phyloP scores from a whole-genome alignment of 768 basidiomycete genomes.

The Macrolepiota fuliginosa region DNA sequence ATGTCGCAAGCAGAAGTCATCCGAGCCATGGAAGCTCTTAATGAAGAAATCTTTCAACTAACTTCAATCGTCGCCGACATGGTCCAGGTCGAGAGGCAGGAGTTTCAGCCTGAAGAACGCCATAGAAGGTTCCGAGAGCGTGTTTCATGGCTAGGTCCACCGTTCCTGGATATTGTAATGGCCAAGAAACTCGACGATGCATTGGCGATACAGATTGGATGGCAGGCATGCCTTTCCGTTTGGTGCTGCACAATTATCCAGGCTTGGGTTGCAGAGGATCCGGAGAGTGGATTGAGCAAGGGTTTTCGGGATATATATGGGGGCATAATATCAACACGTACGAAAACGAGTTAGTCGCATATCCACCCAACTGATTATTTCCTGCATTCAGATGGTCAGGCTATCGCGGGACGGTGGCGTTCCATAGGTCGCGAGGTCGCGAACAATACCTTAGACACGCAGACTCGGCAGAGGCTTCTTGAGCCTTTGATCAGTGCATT shows the following conservation, averaged over 20 bases:
- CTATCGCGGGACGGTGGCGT: constrained; percentile 41
- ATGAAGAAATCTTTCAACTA: constrained; percentile 47
- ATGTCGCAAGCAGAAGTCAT: constrained; percentile 44
- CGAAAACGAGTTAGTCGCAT: background rate
- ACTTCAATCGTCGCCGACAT: constrained; percentile 41
- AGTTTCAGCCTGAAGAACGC: background rate
- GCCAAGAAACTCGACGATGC: background rate
- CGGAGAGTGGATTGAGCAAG: background rate
- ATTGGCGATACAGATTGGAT: constrained; percentile 10
- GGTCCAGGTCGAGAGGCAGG: background rate
- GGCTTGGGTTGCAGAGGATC: background rate
- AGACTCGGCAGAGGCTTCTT: background rate
- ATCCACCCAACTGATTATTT: background rate
- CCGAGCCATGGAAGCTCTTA: constrained; percentile 36
- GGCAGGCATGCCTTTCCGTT: constrained; percentile 5
- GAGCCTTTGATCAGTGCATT: background rate
- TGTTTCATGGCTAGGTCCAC: background rate
- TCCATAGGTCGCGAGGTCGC: constrained; percentile 29
- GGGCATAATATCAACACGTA: background rate
- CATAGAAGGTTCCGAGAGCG: background rate
- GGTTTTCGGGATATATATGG: background rate
- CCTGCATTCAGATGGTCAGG: constrained; percentile 35
- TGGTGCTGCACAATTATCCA: background rate
- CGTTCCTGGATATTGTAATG: background rate
- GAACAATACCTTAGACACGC: constrained; percentile 2